phyloP scores from a whole-genome alignment of 331 rosid species.

The Prunus yedoensis region DNA sequence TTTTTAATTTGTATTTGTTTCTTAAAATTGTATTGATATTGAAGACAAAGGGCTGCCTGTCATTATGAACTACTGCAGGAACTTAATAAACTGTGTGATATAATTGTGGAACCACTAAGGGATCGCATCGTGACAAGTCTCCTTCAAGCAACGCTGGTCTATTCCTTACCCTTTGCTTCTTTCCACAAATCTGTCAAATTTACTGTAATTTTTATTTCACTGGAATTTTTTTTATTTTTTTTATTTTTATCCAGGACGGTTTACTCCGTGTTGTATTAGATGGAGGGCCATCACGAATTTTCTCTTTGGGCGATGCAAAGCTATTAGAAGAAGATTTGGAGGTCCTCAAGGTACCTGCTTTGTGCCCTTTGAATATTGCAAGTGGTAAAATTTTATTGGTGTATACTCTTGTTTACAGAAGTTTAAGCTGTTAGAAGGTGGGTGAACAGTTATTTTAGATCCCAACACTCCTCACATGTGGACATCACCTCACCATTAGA shows the following conservation, averaged over 20 bases:
- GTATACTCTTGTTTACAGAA: not conserved
- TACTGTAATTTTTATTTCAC: slow-evolving; percentile 19
- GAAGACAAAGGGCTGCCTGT: slow-evolving; percentile 18
- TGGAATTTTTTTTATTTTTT: slow-evolving; percentile 6
- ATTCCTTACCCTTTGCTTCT: slow-evolving; percentile 26
- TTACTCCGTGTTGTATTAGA: slow-evolving; percentile 86
- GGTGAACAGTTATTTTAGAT: not conserved
- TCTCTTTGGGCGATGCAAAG: slow-evolving; percentile 66
- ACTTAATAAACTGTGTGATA: slow-evolving; percentile 72
- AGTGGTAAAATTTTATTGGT: not conserved
- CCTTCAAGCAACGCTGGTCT: slow-evolving; percentile 95
- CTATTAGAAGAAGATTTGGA: slow-evolving; percentile 93
- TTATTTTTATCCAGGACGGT: slow-evolving; percentile 65
- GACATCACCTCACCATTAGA: not conserved
- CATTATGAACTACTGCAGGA: slow-evolving; percentile 48
- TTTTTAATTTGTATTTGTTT: not conserved
- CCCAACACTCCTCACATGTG: not conserved
- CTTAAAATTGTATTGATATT: slow-evolving; percentile 13
- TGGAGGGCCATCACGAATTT: slow-evolving; percentile 82
- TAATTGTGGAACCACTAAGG: slow-evolving; percentile 88
- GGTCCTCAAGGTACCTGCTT: slow-evolving; percentile 64
- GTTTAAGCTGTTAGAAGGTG: not conserved
- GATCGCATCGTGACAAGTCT: slow-evolving; percentile 96
- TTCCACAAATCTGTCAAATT: slow-evolving; percentile 18
- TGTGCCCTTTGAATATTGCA: slow-evolving; percentile 19